phyloP scores from a whole-genome alignment of 257 asterid species.

The Ajuga chamaepitys region DNA sequence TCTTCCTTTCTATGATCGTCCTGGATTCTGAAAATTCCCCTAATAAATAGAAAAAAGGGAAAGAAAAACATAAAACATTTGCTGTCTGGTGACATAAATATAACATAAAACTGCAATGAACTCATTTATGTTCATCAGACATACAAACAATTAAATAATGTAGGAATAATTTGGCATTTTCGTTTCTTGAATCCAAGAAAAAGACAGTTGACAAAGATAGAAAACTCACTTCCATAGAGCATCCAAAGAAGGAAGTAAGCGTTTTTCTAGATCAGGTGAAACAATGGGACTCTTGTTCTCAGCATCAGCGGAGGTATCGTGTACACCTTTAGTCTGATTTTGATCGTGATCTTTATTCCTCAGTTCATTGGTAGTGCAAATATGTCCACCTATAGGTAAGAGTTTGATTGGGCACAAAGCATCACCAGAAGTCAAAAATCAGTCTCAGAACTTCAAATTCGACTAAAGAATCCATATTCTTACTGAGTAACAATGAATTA shows the following conservation, averaged over 20 bases:
- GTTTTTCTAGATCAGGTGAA: slow-evolving; percentile 10
- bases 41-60: slow-evolving; percentile 16
- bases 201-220: background rate
- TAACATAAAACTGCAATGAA: background rate
- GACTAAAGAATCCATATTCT: too few species aligned
- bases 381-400: slow-evolving; percentile 29
- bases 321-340: too few species aligned
- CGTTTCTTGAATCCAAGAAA: background rate
- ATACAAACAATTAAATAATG: background rate
- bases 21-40: slow-evolving; percentile 52
- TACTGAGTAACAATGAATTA: too few species aligned
- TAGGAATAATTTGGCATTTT: background rate
- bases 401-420: background rate
- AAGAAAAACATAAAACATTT: too few species aligned
- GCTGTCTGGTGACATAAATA: background rate
- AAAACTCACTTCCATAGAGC: slow-evolving; percentile 60
- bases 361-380: slow-evolving; percentile 8
- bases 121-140: background rate
- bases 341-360: too few species aligned
- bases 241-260: slow-evolving; percentile 31
- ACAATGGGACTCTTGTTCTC: slow-evolving; percentile 13
- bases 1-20: slow-evolving; percentile 8
- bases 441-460: background rate
- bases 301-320: slow-evolving; percentile 15
- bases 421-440: slow-evolving; percentile 7